These are phyloP conservation scores for Suillus cothurnatus DNA, from an alignment of 768 basidiomycete species.

Conservation along the genomic window DNA sequence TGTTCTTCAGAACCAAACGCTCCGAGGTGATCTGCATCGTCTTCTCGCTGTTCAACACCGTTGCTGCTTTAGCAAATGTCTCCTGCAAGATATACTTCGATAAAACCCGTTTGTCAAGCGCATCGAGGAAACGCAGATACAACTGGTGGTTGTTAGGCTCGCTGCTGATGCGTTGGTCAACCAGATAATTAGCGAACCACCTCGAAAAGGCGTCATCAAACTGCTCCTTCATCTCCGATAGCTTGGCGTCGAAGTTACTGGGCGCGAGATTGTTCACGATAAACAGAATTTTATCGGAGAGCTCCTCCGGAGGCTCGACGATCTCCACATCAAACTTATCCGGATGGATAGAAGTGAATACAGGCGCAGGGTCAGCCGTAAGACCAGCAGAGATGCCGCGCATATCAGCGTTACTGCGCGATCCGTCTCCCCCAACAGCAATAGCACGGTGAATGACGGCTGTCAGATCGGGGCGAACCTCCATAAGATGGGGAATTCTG, in stretches of 20 bases:
- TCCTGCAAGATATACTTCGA: constrained; percentile 88
- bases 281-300: constrained; percentile 93
- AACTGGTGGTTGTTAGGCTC: constrained; percentile 97
- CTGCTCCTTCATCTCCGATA: constrained; percentile 80
- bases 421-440: constrained; percentile 48
- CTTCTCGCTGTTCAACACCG: constrained; percentile 88
- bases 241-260: constrained; percentile 87
- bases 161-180: constrained; percentile 92
- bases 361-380: constrained; percentile 46
- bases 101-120: constrained; percentile 67
- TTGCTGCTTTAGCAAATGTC: constrained; percentile 85
- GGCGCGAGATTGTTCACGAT: constrained; percentile 98
- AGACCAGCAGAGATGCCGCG: constrained; percentile 39
- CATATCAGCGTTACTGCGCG: constrained; percentile 40
- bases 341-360: constrained; percentile 80
- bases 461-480: constrained; percentile 81
- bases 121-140: constrained; percentile 92
- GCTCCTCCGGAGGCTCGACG: constrained; percentile 76
- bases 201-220: constrained; percentile 84
- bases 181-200: constrained; percentile 98
- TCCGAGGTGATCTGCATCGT: constrained; percentile 85
- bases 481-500: constrained; percentile 83
- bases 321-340: constrained; percentile 66
- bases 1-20: constrained; percentile 86
- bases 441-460: constrained; percentile 72